Conservation (phyloP, 2,329 filamentous ascomycete species). For the Colletotrichum sp. region DNA sequence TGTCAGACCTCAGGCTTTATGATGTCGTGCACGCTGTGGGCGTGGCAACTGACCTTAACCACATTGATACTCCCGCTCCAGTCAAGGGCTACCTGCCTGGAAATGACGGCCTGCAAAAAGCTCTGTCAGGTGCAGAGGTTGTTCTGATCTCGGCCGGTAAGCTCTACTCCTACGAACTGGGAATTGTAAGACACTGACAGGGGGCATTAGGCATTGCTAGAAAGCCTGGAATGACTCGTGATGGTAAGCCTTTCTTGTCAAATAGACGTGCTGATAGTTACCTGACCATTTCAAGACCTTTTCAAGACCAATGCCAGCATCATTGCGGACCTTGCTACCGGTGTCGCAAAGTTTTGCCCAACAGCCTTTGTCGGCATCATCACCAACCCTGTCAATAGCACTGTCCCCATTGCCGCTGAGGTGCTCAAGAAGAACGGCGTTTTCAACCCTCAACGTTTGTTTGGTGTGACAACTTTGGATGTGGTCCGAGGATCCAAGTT, state of each 20-base stretch:
- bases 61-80: slow-evolving; percentile 80
- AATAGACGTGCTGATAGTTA: background rate
- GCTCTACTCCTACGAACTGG: background rate
- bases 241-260: slow-evolving; percentile 31
- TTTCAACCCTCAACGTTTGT: slow-evolving; percentile 81
- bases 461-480: slow-evolving; percentile 82
- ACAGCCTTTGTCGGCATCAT: slow-evolving; percentile 79
- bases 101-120: slow-evolving; percentile 64
- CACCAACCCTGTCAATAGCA: slow-evolving; percentile 83
- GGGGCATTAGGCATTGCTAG: slow-evolving; percentile 65
- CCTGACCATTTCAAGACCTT: background rate
- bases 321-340: slow-evolving; percentile 78
- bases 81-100: slow-evolving; percentile 73
- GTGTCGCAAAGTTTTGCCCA: slow-evolving; percentile 70
- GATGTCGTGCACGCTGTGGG: slow-evolving; percentile 40
- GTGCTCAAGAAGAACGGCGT: slow-evolving; percentile 76
- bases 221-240: slow-evolving; percentile 83
- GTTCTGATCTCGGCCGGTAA: slow-evolving; percentile 73
- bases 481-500: slow-evolving; percentile 79
- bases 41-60: slow-evolving; percentile 79
- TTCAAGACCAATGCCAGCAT: slow-evolving; percentile 88
- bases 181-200: background rate
- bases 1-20: slow-evolving; percentile 19
- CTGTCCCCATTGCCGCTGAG: slow-evolving; percentile 79
- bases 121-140: slow-evolving; percentile 72